These are phyloP conservation scores for Penicillium palitans DNA, from an alignment of 2,329 filamentous ascomycete species.

Conservation along the genomic window DNA sequence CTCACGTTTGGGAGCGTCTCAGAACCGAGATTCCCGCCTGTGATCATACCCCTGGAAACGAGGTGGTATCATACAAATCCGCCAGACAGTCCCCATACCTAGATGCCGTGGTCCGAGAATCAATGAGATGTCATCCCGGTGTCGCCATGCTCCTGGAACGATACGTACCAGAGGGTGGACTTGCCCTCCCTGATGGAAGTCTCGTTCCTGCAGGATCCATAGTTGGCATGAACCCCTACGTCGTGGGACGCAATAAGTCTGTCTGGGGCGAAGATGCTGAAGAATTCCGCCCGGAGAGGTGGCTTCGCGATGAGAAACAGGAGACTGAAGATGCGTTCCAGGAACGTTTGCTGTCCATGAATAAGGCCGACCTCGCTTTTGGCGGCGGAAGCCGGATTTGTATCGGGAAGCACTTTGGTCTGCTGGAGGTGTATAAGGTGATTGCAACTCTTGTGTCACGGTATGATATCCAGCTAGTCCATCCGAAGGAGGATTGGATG, in stretches of 20 bases:
- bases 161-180: conserved; percentile 42
- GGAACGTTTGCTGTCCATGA: conserved; percentile 40
- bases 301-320: conserved; percentile 39
- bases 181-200: conserved; percentile 30
- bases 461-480: conserved; percentile 54
- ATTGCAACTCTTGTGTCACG: conserved; percentile 52
- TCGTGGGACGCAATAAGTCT: conserved; percentile 39
- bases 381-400: conserved; percentile 58
- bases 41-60: conserved; percentile 2
- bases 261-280: conserved; percentile 51
- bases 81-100: conserved; percentile 42
- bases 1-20: conserved; percentile 15
- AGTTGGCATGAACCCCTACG: conserved; percentile 39
- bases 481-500: conserved; percentile 51
- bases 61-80: conserved; percentile 18
- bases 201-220: conserved; percentile 35
- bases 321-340: conserved; percentile 40
- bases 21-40: conserved; percentile 13
- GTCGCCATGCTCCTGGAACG: conserved; percentile 53
- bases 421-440: conserved; percentile 62
- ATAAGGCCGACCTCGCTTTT: conserved; percentile 45
- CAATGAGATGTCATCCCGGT: conserved; percentile 51
- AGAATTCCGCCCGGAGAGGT: conserved; percentile 50
- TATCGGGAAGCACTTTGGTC: conserved; percentile 56
- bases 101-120: conserved; percentile 54